Evolutionary conservation across 140 eudicot genomes (phyloP).

Genomic region (Stevia rebaudiana): DNA sequence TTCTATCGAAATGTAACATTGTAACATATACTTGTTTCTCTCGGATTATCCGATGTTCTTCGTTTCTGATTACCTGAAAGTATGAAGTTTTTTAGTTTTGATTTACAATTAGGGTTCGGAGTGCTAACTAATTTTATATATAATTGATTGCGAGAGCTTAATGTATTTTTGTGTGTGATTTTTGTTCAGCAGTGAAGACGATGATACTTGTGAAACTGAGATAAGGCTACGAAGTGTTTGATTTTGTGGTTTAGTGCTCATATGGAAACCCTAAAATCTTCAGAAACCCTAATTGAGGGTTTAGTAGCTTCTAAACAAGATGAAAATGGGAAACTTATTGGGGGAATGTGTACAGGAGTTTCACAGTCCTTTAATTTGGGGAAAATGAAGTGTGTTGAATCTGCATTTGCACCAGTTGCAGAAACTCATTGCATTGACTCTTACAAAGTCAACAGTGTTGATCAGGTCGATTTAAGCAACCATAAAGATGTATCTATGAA

Average conservation of each 20-base stretch:
- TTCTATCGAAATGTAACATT: not conserved
- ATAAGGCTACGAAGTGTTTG: slow-evolving; percentile 29
- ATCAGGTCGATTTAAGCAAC: slow-evolving; percentile 24
- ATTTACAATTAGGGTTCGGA: slow-evolving; percentile 3
- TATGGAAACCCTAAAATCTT: slow-evolving; percentile 43
- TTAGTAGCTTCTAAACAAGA: slow-evolving; percentile 26
- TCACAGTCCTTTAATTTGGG: slow-evolving; percentile 14
- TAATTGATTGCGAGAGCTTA: not conserved
- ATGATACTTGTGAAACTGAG: slow-evolving; percentile 18
- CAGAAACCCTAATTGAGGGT: slow-evolving; percentile 46
- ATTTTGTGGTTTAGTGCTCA: slow-evolving; percentile 32
- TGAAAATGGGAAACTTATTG: slow-evolving; percentile 15
- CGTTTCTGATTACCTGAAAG: slow-evolving; percentile 10
- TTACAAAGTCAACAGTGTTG: slow-evolving; percentile 1
- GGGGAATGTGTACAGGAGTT: not conserved
- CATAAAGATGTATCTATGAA: slow-evolving; percentile 28
- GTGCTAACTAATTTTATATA: no score
- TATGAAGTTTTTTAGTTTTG: slow-evolving; percentile 15
- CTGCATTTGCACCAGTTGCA: not conserved
- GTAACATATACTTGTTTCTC: not conserved
- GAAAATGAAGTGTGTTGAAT: slow-evolving; percentile 13
- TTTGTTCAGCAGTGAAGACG: slow-evolving; percentile 35
- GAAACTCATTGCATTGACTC: slow-evolving; percentile 10
- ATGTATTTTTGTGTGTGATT: slow-evolving; percentile 2
- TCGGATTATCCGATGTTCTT: not conserved